Percentiles rank a stretch among this genome's conserved stretches.
These are phyloP conservation scores for Seminavis robusta DNA, from an alignment of 108 stramenopile species.

Conservation along the genomic window DNA sequence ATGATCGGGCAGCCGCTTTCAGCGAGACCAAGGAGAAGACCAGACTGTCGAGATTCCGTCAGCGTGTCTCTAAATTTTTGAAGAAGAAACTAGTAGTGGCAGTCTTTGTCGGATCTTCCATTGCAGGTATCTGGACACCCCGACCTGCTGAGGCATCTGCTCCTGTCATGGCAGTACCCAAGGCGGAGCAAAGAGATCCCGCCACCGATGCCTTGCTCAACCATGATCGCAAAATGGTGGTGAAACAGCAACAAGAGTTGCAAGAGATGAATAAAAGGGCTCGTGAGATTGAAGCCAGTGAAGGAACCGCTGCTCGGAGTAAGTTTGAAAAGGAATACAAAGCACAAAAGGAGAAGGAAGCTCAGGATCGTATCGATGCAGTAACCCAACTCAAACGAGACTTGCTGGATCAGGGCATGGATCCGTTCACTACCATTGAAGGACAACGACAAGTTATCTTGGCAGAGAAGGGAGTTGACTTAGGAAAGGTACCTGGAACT, in stretches of 20 bases:
- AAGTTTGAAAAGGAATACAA: slow-evolving; percentile 62
- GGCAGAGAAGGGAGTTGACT: slow-evolving; percentile 62
- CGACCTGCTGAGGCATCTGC: slow-evolving; percentile 57
- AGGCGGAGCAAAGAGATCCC: slow-evolving; percentile 54
- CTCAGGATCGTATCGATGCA: slow-evolving; percentile 30
- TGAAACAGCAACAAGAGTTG: slow-evolving; percentile 40
- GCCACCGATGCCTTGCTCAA: slow-evolving; percentile 40
- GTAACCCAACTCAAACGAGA: slow-evolving; percentile 47
- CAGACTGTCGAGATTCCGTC: no score
- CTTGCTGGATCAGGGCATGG: slow-evolving; percentile 65
- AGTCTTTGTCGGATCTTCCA: slow-evolving; percentile 1
- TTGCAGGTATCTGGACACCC: slow-evolving; percentile 1
- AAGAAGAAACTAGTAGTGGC: slow-evolving; percentile 20
- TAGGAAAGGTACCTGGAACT: slow-evolving; percentile 61
- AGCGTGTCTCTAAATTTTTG: no score
- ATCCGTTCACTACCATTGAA: slow-evolving; percentile 62
- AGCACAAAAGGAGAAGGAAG: slow-evolving; percentile 26
- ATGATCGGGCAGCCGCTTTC: no score
- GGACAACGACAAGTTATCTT: slow-evolving; percentile 55
- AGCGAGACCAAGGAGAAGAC: no score
- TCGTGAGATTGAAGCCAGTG: slow-evolving; percentile 53
- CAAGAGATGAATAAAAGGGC: slow-evolving; percentile 33
- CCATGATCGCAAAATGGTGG: slow-evolving; percentile 12
- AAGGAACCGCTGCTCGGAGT: slow-evolving; percentile 56
- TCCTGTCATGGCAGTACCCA: slow-evolving; percentile 61